Conservation (phyloP, 345 rosid species). For the Salix dunnii region DNA sequence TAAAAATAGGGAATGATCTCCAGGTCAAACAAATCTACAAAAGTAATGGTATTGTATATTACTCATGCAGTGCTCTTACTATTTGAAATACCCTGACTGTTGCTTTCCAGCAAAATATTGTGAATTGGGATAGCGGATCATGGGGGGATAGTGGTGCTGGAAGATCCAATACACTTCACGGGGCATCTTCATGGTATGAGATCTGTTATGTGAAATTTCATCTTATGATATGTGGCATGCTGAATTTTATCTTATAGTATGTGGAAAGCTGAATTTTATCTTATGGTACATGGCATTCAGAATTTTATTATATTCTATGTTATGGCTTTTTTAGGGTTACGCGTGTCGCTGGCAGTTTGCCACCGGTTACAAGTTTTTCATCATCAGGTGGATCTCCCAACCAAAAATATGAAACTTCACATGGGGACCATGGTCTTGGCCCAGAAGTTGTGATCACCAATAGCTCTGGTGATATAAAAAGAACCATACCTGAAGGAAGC, state of each 20-base stretch:
- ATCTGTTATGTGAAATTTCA: background rate
- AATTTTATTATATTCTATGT: constrained; percentile 9
- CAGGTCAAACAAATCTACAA: background rate
- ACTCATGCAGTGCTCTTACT: background rate
- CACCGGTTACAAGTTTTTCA: constrained; percentile 19
- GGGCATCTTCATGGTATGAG: constrained; percentile 27
- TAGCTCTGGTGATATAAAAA: background rate
- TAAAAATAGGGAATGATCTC: background rate
- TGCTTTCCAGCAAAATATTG: constrained; percentile 10
- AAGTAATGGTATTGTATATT: background rate
- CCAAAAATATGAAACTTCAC: constrained; percentile 16
- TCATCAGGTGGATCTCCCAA: constrained; percentile 13
- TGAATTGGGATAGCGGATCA: constrained; percentile 2
- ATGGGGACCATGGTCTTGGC: background rate
- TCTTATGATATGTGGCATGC: background rate
- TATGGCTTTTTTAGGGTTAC: constrained; percentile 27
- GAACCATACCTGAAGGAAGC: constrained; percentile 11
- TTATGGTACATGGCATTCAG: background rate
- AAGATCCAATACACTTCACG: constrained; percentile 18
- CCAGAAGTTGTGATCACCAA: constrained; percentile 17
- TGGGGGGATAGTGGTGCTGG: constrained; percentile 10
- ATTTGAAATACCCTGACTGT: background rate
- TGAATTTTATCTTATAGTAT: background rate
- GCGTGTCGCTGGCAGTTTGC: constrained; percentile 26
- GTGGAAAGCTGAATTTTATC: background rate